Percentiles rank a stretch among this genome's conserved stretches.
phyloP scores from a whole-genome alignment of 2,329 filamentous ascomycete genomes.

The Ceratocystis huliohia region DNA sequence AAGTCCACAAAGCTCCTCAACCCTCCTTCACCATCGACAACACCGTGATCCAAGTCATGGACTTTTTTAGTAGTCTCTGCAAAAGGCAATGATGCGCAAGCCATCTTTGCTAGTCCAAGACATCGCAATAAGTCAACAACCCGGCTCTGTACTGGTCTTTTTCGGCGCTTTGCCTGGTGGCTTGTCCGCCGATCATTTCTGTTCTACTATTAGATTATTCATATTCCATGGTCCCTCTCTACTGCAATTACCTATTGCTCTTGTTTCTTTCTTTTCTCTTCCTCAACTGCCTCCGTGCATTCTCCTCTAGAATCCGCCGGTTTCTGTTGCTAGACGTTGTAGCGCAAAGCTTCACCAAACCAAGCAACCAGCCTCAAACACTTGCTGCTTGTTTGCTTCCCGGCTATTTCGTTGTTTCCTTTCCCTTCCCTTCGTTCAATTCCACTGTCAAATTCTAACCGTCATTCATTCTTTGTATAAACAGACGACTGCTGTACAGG shows the following conservation, averaged over 20 bases:
- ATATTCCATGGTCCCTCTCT: slow-evolving; percentile 5
- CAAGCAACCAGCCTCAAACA: slow-evolving; percentile 3
- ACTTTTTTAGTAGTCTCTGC: not conserved
- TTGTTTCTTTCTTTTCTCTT: not conserved
- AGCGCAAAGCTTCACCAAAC: not conserved
- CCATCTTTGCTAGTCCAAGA: slow-evolving; percentile 7
- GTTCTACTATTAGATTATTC: slow-evolving; percentile 8
- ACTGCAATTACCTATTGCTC: not conserved
- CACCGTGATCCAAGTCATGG: not conserved
- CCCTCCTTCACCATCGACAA: not conserved
- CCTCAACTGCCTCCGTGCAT: not conserved
- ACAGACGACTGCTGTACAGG: not conserved
- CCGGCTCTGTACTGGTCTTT: slow-evolving; percentile 5
- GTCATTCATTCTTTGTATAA: not conserved
- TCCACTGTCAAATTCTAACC: not conserved
- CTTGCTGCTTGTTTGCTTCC: not conserved
- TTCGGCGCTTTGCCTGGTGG: slow-evolving; percentile 9
- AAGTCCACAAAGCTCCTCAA: not conserved
- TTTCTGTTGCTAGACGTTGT: not conserved
- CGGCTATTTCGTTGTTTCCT: not conserved
- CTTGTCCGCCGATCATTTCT: slow-evolving; percentile 9
- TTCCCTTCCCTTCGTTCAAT: not conserved
- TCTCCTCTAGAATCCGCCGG: not conserved
- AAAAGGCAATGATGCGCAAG: slow-evolving; percentile 6
- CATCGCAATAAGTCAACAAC: slow-evolving; percentile 9